Evolutionary conservation across 2,329 filamentous ascomycete genomes (phyloP).

Genomic region (Mycocentrospora acerina): DNA sequence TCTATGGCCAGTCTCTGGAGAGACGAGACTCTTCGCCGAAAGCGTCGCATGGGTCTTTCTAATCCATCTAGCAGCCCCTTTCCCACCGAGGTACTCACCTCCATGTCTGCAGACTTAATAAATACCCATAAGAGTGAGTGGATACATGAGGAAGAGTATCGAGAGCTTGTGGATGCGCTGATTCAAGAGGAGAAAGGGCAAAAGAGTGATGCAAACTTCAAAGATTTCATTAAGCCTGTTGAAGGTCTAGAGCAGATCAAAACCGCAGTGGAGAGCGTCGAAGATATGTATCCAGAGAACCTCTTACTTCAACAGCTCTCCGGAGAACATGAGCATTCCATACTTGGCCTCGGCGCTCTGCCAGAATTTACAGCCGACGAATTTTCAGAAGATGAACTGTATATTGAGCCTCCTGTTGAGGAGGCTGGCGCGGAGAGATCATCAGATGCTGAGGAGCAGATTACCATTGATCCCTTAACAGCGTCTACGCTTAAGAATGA

Average conservation of each 20-base stretch:
- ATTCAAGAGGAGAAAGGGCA: conserved; percentile 63
- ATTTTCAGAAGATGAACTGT: neutral
- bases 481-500: conserved; percentile 20
- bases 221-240: conserved; percentile 61
- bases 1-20: conserved; percentile 95
- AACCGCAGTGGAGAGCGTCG: conserved; percentile 79
- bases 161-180: conserved; percentile 63
- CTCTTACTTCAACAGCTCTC: conserved; percentile 40
- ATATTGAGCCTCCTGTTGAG: conserved; percentile 8
- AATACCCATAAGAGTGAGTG: conserved; percentile 74
- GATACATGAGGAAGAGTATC: conserved; percentile 89
- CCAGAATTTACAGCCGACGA: too few relatives aligned
- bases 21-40: conserved; percentile 80
- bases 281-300: conserved; percentile 78
- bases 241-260: conserved; percentile 63
- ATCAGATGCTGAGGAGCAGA: conserved; percentile 23
- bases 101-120: conserved; percentile 83
- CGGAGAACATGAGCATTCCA: conserved; percentile 7
- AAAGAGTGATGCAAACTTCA: conserved; percentile 57
- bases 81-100: conserved; percentile 75
- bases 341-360: neutral
- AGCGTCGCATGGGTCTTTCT: conserved; percentile 65
- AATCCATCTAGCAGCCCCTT: conserved; percentile 74
- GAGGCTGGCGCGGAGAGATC: conserved; percentile 14
- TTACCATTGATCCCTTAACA: conserved; percentile 34